phyloP scores from a whole-genome alignment of 129 eudicot genomes.

The Rutidosis leptorrhynchoides region DNA sequence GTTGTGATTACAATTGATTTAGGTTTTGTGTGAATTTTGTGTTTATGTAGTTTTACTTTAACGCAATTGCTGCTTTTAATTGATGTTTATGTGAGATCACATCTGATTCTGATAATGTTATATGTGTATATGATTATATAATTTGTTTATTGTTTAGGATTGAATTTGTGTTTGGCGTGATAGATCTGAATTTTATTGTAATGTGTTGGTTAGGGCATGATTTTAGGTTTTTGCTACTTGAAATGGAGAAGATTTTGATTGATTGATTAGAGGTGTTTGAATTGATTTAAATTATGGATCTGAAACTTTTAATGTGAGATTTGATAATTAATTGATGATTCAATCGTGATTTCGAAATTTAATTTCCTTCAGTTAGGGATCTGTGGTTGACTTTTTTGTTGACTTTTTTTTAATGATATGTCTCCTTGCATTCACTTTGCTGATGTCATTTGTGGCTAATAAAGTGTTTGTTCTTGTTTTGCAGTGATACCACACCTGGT shows the following conservation, averaged over 20 bases:
- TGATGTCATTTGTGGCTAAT: slow-evolving; percentile 13
- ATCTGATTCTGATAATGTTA: neutral
- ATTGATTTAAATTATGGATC: slow-evolving; percentile 19
- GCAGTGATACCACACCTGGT: slow-evolving; percentile 78
- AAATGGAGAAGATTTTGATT: neutral
- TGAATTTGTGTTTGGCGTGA: slow-evolving; percentile 1
- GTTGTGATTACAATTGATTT: neutral
- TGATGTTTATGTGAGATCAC: slow-evolving; percentile 1
- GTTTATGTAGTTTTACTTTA: neutral
- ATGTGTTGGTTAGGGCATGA: neutral
- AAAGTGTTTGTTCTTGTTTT: neutral
- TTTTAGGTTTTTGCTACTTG: slow-evolving; percentile 6
- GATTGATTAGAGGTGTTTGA: slow-evolving; percentile 3
- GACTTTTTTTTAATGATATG: neutral
- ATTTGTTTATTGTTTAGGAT: neutral
- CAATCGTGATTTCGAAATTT: neutral
- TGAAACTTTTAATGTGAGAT: neutral
- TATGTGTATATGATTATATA: neutral
- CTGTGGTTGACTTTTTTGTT: slow-evolving; percentile 19
- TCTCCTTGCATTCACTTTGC: neutral
- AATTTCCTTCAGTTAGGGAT: slow-evolving; percentile 19
- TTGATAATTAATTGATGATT: neutral
- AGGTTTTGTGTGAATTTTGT: slow-evolving; percentile 1
- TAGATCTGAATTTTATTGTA: slow-evolving; percentile 13
- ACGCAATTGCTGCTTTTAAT: neutral